Conservation (phyloP, 192 early-diverging fungal genomes). For the Diversispora epigaea region DNA sequence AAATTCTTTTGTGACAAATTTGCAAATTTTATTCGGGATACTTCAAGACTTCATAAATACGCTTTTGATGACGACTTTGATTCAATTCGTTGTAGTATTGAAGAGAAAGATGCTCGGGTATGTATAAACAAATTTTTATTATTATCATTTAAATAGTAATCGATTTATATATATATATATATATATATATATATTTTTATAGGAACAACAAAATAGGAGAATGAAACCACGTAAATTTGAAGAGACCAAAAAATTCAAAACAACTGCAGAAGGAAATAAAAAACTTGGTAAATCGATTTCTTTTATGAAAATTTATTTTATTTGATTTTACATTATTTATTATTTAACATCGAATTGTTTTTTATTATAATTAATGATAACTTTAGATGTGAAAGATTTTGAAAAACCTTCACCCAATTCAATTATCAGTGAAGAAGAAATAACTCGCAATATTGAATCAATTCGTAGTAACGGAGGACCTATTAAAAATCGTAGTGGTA, state of each 20-base stretch:
- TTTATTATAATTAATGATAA: too few relatives aligned
- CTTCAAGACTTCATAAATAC: slow-evolving; percentile 38
- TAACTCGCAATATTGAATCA: slow-evolving; percentile 49
- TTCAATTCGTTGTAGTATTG: slow-evolving; percentile 60
- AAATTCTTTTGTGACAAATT: slow-evolving; percentile 66
- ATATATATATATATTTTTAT: too few relatives aligned
- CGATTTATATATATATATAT: too few relatives aligned
- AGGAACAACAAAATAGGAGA: slow-evolving; percentile 42
- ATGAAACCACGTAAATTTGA: slow-evolving; percentile 76
- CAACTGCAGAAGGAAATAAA: slow-evolving; percentile 59
- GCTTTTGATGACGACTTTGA: slow-evolving; percentile 74
- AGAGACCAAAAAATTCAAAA: slow-evolving; percentile 72
- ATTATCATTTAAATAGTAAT: not conserved
- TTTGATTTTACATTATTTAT: not conserved
- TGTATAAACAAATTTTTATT: not conserved
- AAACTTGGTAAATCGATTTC: slow-evolving; percentile 16
- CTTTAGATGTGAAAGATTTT: slow-evolving; percentile 20
- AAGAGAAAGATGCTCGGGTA: slow-evolving; percentile 64
- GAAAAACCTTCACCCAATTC: slow-evolving; percentile 28
- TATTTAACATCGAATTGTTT: too few relatives aligned
- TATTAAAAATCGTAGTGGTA: slow-evolving; percentile 37
- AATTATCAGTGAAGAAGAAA: slow-evolving; percentile 48
- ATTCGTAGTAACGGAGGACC: slow-evolving; percentile 40
- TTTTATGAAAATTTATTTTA: not conserved
- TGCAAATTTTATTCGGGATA: slow-evolving; percentile 32